Evolutionary conservation across 176 grass and related monocot genomes (phyloP), one percentile per base, ranked within the genome.

Genomic region (Puccinellia tenuiflora): DNA sequence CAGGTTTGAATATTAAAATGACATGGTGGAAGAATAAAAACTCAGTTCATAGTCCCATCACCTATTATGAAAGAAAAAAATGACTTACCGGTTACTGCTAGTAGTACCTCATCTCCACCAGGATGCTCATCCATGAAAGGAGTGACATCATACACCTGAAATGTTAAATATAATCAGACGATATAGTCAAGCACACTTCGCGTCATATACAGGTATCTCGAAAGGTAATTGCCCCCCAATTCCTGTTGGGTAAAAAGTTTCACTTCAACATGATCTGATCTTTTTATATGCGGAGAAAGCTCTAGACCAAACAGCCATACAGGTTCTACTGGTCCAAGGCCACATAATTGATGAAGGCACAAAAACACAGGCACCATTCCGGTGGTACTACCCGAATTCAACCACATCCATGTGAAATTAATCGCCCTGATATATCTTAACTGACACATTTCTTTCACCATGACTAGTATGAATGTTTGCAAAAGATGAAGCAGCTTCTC

Each of bases 61-160:
- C 26, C 15, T 78, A 59, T 42, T 77, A 73, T 30, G 7, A 63
- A 82, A 74, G 60, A 5, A 5, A 53, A 54, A 71, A 76, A 54
- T 54, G 13, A 35, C 80, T 74, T 75, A 98, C 96, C 92, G 35
- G 92, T 95, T 82, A 78, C 90, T 77, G 92, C 92, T 86, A 95
- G 73, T 79, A 98, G 76, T 40, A 95, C 96, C 54, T 98, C 92
- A 69, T 98, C 96, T 26, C 96, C 92, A 35, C 96, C 96, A 46
- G 92, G 92, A 95, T 98, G 96, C 73, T 98, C 96, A 57, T 98
- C 89, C 96, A 95, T 95, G 86, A 98, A 98, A 77, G 83, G 77
- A 28, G 92, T 95, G 45, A 98, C 87, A 85, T 98, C 92, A 83
- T 87, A 97, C 29, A 97, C 95, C 95, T 92, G 64, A 68, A 80